Base-by-base conservation (phyloP, 768 basidiomycete species). In the Mycena amicta region DNA sequence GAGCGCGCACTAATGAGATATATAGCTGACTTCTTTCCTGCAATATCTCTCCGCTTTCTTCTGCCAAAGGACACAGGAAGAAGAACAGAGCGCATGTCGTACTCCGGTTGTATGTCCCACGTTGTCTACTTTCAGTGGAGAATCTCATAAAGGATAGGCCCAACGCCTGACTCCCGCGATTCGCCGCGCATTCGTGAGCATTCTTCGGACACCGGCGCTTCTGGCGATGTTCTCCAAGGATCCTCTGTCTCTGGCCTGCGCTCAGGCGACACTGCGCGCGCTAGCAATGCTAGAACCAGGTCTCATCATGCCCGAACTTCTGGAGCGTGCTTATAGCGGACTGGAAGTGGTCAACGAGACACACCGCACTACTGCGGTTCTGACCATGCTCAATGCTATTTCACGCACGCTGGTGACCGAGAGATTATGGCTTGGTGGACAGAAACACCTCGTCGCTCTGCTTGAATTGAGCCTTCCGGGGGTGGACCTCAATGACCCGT, bases 341-440 rank as follows among this genome's bases (percentile, higher is more conserved):
- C 77, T 98, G n/a, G 94, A 97, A 69, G 87, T 89, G 12, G 83
- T 98, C 18, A 95, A 95, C 62, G 95, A 98, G 79, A 98, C 96
- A 0, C 93, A 97, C 70, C 79, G 95, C 39, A 97, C 95, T 3
- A 94, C 93, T 2, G 92, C 95, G 1, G 92, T 93, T 11, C 79
- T 98, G 45, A 92, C 89, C 52, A 90, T 91, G 70, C 81, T 98
- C 27, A 83, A 90, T 20, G 87, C 85, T 2, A 84, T 95, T 26
- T 78, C 92, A 18, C 80, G 88, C 3, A 88, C 93, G 11, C 72
- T 98, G 18, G 83, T 91, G 2, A 86, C 85, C 3, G 90, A 95
- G 67, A 83, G 77, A 25, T 68, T 90, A 27, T 97, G 93, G 88
- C 77, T 90, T 4, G 85, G 87, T 6, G 95, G 96, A 0, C 93